These are phyloP conservation scores for Cruciata laevipes DNA, from an alignment of 257 asterid species.

Conservation along the genomic window DNA sequence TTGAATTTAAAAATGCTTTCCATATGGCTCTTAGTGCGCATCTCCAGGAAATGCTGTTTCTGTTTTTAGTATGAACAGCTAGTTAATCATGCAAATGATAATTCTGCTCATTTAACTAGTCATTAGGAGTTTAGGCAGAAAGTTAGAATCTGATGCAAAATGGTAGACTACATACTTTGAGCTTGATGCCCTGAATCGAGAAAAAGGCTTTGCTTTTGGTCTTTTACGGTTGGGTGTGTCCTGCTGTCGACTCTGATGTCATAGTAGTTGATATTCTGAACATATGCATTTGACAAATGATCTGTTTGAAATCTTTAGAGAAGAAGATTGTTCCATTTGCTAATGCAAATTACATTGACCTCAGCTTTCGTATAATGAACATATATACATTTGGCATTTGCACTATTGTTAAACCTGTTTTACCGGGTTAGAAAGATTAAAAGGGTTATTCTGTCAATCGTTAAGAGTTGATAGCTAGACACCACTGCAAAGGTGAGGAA, in stretches of 20 bases:
- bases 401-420: too few species aligned
- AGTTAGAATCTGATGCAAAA: background rate
- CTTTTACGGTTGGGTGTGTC: too few species aligned
- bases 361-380: too few species aligned
- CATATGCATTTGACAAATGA: too few species aligned
- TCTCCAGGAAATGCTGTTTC: background rate
- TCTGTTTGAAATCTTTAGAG: background rate
- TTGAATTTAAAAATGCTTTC: background rate
- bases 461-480: too few species aligned
- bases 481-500: too few species aligned
- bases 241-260: too few species aligned
- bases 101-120: background rate
- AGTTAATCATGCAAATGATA: background rate
- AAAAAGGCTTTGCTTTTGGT: background rate
- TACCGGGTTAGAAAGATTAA: too few species aligned
- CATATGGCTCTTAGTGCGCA: background rate
- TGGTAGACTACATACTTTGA: background rate
- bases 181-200: background rate
- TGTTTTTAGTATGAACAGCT: slow-evolving; percentile 1
- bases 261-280: too few species aligned
- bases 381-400: too few species aligned
- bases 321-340: too few species aligned
- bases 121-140: background rate
- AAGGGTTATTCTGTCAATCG: background rate
- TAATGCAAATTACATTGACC: too few species aligned